A percentile compares a stretch with the other conserved stretches of the same genome.
Evolutionary conservation across 2,329 filamentous ascomycete species (phyloP).

Genomic region (Fusarium liriodendri): DNA sequence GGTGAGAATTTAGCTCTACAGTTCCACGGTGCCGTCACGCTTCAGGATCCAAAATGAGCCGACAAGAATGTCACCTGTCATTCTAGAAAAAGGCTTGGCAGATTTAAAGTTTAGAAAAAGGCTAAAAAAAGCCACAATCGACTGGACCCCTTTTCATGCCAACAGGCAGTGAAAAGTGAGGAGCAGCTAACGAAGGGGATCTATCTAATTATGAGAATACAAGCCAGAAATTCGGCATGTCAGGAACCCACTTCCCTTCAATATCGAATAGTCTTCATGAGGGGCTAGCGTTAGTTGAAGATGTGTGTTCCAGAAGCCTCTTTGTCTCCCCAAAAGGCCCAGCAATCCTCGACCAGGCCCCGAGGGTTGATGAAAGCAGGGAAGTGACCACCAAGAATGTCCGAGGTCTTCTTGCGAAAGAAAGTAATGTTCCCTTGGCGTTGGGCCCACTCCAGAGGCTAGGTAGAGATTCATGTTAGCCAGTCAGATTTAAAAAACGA

Average conservation of each 20-base stretch:
- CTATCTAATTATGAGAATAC: background rate
- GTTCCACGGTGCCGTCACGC: background rate
- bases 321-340: conserved; percentile 6
- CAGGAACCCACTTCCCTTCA: background rate
- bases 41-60: background rate
- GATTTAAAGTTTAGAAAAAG: background rate
- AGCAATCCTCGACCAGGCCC: background rate
- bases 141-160: background rate
- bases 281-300: background rate
- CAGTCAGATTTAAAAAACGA: background rate
- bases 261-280: too few relatives aligned
- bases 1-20: background rate
- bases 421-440: conserved; percentile 2
- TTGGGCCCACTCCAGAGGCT: conserved; percentile 5
- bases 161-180: background rate
- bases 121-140: background rate
- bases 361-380: conserved; percentile 1
- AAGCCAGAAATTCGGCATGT: too few relatives aligned
- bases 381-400: conserved; percentile 5
- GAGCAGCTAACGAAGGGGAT: background rate
- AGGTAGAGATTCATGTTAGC: background rate
- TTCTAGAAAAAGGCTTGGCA: background rate
- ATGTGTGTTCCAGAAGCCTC: background rate
- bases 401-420: background rate
- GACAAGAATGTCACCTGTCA: background rate